Percentiles rank a stretch among this genome's conserved stretches.
phyloP scores from a whole-genome alignment of 768 basidiomycete genomes.

The Termitomyces sp. region DNA sequence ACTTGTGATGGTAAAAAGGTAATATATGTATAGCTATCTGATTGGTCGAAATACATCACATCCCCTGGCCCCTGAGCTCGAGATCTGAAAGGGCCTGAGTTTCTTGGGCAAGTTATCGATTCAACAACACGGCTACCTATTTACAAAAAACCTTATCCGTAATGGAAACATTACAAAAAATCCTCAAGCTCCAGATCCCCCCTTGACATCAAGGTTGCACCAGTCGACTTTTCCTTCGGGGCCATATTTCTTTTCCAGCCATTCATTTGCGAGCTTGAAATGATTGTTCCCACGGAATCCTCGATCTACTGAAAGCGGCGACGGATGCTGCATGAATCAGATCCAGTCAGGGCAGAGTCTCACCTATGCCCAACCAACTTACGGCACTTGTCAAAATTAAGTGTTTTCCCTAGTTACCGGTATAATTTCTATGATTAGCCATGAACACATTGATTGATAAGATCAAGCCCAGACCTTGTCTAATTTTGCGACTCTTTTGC shows the following conservation, averaged over 20 bases:
- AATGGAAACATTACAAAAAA: neutral
- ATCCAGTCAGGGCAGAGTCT: conserved; percentile 8
- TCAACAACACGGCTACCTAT: neutral
- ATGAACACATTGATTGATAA: neutral
- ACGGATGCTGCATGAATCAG: conserved; percentile 61
- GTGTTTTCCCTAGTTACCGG: conserved; percentile 57
- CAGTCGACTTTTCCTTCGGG: conserved; percentile 66
- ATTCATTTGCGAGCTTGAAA: conserved; percentile 82
- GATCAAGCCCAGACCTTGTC: conserved; percentile 45
- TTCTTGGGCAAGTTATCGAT: conserved; percentile 6
- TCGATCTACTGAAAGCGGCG: conserved; percentile 67
- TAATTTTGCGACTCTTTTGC: conserved; percentile 73
- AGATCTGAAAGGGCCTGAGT: neutral
- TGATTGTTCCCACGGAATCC: conserved; percentile 90
- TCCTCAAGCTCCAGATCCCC: conserved; percentile 13
- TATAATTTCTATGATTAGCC: neutral
- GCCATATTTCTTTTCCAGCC: conserved; percentile 80
- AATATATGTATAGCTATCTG: neutral
- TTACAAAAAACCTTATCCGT: neutral
- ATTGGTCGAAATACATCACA: conserved; percentile 3
- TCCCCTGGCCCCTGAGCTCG: neutral
- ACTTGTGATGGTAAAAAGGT: neutral
- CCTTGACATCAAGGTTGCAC: conserved; percentile 34
- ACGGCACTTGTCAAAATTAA: conserved; percentile 74
- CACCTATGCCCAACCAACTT: conserved; percentile 23